Conservation (phyloP, 805 yeast species). For the Sugiyamaella marilandica region DNA sequence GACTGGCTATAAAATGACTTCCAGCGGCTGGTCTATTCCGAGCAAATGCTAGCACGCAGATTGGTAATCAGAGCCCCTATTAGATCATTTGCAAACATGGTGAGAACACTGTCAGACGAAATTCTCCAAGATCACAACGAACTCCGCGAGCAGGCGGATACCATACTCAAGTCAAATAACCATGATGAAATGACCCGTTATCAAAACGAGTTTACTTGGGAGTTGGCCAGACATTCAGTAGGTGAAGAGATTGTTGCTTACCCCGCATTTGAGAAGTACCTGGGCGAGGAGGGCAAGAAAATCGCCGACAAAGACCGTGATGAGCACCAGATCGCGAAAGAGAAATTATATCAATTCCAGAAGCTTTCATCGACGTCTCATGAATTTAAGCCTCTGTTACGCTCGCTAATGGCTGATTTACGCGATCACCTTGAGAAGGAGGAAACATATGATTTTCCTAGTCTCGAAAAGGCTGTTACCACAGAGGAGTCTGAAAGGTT, state of each 20-base stretch:
- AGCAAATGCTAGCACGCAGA: no score
- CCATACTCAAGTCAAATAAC: no score
- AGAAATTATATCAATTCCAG: neutral
- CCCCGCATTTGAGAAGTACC: neutral
- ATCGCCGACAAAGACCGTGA: neutral
- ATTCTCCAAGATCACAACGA: no score
- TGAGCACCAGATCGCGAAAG: neutral
- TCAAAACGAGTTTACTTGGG: constrained; percentile 3
- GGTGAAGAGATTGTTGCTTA: constrained; percentile 2
- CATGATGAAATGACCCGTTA: neutral
- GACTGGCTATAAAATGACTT: no score
- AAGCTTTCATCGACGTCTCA: neutral
- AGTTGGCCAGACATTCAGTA: constrained; percentile 3
- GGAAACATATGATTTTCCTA: constrained; percentile 1
- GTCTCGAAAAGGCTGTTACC: neutral
- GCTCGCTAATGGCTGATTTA: neutral
- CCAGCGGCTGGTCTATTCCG: no score
- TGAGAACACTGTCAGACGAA: no score
- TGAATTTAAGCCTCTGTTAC: neutral
- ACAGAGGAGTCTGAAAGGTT: neutral
- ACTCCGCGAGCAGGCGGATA: no score
- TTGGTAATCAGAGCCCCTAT: no score
- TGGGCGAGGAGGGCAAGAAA: neutral
- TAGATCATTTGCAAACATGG: no score
- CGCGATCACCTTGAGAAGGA: neutral